phyloP scores from a whole-genome alignment of 1,284 basidiomycete species.

The Ceratorhiza oryzae-sativae region DNA sequence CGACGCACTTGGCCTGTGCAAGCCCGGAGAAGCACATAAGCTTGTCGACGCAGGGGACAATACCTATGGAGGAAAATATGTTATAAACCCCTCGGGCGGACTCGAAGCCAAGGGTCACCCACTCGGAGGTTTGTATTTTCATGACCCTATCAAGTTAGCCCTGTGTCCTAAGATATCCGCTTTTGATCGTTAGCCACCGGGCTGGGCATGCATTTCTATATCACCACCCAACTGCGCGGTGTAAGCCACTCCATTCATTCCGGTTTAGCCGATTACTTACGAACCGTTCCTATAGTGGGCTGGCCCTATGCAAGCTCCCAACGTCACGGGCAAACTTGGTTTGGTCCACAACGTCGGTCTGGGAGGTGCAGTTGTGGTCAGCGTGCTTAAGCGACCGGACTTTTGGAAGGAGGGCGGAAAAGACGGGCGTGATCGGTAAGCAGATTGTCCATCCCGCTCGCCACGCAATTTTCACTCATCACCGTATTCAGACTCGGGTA shows the following conservation, averaged over 20 bases:
- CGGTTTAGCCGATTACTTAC: too few relatives aligned
- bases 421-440: slow-evolving; percentile 70
- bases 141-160: not conserved
- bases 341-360: slow-evolving; percentile 86
- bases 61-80: slow-evolving; percentile 88
- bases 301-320: slow-evolving; percentile 80
- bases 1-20: slow-evolving; percentile 80
- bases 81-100: slow-evolving; percentile 85
- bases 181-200: slow-evolving; percentile 58
- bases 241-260: slow-evolving; percentile 46
- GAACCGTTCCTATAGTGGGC: slow-evolving; percentile 67
- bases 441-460: too few relatives aligned
- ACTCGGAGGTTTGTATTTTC: slow-evolving; percentile 67
- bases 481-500: slow-evolving; percentile 68
- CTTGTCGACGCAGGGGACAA: slow-evolving; percentile 81
- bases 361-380: slow-evolving; percentile 80
- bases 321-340: slow-evolving; percentile 76
- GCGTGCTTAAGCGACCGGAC: slow-evolving; percentile 73
- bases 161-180: not conserved
- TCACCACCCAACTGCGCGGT: slow-evolving; percentile 65
- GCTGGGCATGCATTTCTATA: slow-evolving; percentile 88
- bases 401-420: slow-evolving; percentile 68
- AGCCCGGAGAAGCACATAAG: slow-evolving; percentile 72
- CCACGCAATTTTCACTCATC: too few relatives aligned
- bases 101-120: slow-evolving; percentile 88